Base-by-base conservation (phyloP, 345 rosid genomes). In the Geranium rotundifolium region DNA sequence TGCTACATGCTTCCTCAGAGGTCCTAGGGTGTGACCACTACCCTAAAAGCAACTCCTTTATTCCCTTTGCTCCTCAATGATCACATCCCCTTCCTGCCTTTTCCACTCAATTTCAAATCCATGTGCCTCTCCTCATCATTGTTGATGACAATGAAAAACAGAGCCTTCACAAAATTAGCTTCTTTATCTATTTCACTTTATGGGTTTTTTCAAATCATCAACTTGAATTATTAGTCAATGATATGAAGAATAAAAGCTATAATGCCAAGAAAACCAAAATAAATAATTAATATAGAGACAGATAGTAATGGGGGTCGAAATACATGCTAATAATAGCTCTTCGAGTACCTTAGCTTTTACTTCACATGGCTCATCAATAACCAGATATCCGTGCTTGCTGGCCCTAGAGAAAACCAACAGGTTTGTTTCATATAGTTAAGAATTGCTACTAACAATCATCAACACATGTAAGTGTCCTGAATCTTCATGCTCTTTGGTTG, bases 41-140 rank as follows among this genome's bases (percentile, higher is more conserved):
- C 52, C 52, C 52, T 7, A 46, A 46, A 46, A 85, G 50, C 8
- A 61, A 4, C 58, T 69, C 58, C 86, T 77, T 84, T 82, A 76
- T 82, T 82, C 81, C 78, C 75, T 77, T 63, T 74, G 68, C 76
- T 74, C 50, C 49, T 58, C 69, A 66, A 66, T 67, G 49, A 69
- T 69, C 73, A 62, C 71, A 54, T 52, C 49, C 13, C 15, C 52
- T 50, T 71, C 67, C 75, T 66, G 63, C 57, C 20, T 55, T 55
- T 55, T n/a, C 57, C 19, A 17, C 57, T n/a, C 57, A 17, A 16
- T 55, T 55, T 17, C 19, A 55, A 55, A 3, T 55, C 8, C 41
- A 55, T 55, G 20, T 8, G 1, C 7, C 4, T 17, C 20, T 55
- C 17, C 20, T 18, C 8, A 55, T 17, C 3, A 46, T 46, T 46